Percentiles rank a stretch among this genome's conserved stretches.
Evolutionary conservation across 1,284 basidiomycete species (phyloP).

Genomic region (Cryptococcus maquisensis): DNA sequence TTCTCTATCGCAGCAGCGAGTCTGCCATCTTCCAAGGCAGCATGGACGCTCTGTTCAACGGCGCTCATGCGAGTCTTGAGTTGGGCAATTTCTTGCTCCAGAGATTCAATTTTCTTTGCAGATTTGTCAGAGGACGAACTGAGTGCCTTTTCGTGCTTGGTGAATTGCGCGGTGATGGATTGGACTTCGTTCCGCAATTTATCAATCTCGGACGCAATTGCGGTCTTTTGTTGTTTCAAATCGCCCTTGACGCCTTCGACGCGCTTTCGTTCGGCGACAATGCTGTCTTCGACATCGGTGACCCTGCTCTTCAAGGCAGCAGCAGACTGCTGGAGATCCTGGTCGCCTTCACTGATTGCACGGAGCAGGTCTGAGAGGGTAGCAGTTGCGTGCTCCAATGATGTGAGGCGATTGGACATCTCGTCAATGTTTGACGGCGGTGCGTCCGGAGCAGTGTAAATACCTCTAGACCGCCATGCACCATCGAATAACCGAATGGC

Average conservation of each 20-base stretch:
- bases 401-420: slow-evolving; percentile 59
- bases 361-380: slow-evolving; percentile 29
- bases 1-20: slow-evolving; percentile 44
- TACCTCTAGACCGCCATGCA: background rate
- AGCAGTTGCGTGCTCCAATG: slow-evolving; percentile 43
- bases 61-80: slow-evolving; percentile 55
- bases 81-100: slow-evolving; percentile 22
- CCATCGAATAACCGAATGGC: slow-evolving; percentile 20
- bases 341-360: slow-evolving; percentile 13
- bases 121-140: background rate
- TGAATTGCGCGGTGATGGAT: slow-evolving; percentile 54
- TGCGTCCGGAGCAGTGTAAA: slow-evolving; percentile 51
- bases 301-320: slow-evolving; percentile 15
- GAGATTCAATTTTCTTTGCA: slow-evolving; percentile 8
- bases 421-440: slow-evolving; percentile 67
- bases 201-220: slow-evolving; percentile 12
- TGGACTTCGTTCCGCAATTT: slow-evolving; percentile 56
- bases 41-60: slow-evolving; percentile 59
- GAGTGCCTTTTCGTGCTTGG: slow-evolving; percentile 9
- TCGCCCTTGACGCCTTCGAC: slow-evolving; percentile 9
- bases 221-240: slow-evolving; percentile 9
- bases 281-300: slow-evolving; percentile 57
- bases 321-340: slow-evolving; percentile 8
- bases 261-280: slow-evolving; percentile 50
- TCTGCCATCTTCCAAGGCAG: slow-evolving; percentile 36